phyloP scores from a whole-genome alignment of 2,329 filamentous ascomycete genomes.

The Colletotrichum sp. region DNA sequence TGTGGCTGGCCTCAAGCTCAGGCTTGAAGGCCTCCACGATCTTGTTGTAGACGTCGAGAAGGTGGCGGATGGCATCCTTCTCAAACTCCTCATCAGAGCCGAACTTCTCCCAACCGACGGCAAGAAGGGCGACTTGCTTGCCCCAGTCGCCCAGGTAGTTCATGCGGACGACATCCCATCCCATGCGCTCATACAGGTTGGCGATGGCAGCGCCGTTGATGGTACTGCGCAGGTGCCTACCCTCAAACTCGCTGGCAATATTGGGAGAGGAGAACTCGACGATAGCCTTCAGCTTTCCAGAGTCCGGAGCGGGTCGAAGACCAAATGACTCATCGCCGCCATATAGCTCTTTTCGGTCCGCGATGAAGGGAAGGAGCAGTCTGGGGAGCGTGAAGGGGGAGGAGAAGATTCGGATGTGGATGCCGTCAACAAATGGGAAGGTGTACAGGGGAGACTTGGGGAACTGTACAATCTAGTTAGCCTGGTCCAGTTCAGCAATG shows the following conservation, averaged over 20 bases:
- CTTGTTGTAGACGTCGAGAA: conserved; percentile 75
- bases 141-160: conserved; percentile 85
- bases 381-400: conserved; percentile 59
- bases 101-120: conserved; percentile 71
- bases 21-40: conserved; percentile 67
- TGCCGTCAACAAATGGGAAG: conserved; percentile 58
- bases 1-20: conserved; percentile 65
- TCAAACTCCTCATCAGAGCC: conserved; percentile 69
- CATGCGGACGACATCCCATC: conserved; percentile 73
- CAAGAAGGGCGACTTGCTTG: conserved; percentile 72
- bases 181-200: conserved; percentile 70
- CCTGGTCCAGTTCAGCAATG: rapidly evolving
- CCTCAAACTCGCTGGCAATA: conserved; percentile 79
- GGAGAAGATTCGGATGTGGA: conserved; percentile 71
- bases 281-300: conserved; percentile 56
- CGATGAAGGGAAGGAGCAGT: conserved; percentile 63
- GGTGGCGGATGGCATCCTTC: conserved; percentile 71
- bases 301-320: conserved; percentile 44
- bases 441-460: conserved; percentile 62
- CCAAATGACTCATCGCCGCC: conserved; percentile 66
- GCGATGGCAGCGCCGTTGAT: conserved; percentile 77
- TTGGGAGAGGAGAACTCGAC: conserved; percentile 80
- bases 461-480: conserved; percentile 41
- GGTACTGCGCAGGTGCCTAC: conserved; percentile 76
- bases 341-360: conserved; percentile 59